Percentiles rank a stretch among this genome's conserved stretches.
phyloP scores from a whole-genome alignment of 176 grass and related monocot genomes.

The Alopecurus myosuroides region DNA sequence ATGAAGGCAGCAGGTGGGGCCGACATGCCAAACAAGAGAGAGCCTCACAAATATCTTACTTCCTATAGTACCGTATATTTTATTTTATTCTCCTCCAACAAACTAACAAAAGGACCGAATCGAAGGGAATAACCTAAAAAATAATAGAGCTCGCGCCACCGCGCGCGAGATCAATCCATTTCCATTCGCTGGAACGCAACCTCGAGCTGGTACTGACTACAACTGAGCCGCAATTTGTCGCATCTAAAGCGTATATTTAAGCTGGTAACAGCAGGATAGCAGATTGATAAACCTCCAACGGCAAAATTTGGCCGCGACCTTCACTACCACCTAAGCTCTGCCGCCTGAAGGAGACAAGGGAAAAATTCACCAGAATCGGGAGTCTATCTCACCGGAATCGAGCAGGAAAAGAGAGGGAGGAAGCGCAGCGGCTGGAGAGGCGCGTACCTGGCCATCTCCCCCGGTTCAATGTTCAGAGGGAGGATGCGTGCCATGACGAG shows the following conservation, averaged over 20 bases:
- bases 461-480: slow-evolving; percentile 31
- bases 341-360: background rate
- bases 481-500: slow-evolving; percentile 33
- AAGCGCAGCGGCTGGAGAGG: background rate
- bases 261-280: background rate
- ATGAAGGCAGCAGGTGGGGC: background rate
- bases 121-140: background rate
- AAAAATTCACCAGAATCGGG: background rate
- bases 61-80: background rate
- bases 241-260: background rate
- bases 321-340: background rate
- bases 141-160: background rate
- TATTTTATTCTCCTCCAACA: background rate
- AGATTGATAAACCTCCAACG: background rate
- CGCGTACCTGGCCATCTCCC: slow-evolving; percentile 28
- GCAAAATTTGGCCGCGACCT: background rate
- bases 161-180: too few species aligned
- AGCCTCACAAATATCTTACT: background rate
- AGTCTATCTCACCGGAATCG: background rate
- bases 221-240: background rate
- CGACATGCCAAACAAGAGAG: background rate
- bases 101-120: background rate
- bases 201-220: background rate
- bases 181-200: background rate
- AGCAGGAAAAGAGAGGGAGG: background rate